Base-by-base conservation (phyloP, 2,329 filamentous ascomycete genomes). In the Immersiporthe knoxdaviesiana region DNA sequence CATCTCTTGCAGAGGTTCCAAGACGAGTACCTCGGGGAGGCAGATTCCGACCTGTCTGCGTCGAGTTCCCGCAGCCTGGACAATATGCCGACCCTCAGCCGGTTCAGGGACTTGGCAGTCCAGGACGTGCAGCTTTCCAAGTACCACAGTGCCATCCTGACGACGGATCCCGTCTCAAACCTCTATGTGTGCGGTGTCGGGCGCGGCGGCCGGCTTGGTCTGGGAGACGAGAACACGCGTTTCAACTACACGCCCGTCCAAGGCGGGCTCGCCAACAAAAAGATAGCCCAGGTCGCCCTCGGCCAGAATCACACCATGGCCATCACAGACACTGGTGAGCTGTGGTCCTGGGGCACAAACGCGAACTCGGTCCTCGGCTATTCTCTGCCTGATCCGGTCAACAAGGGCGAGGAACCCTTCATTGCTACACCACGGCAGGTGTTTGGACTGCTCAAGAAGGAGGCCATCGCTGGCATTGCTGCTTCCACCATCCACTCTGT, bases 291-390 rank as follows among this genome's bases (percentile, higher is more conserved):
- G n/a, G 86, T 97, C 61, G 93, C 94, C 1, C 84, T 99, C 3
- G 96, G 96, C 0, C 93, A 97, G 76, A 96, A 97, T 73, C 96
- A 99, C 77, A 92, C 92, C 3, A 84, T 99, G 77, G 95, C 93
- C 1, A 83, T 98, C 7, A 92, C 92, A 3, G 90, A 90, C n/a
- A 86, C 90, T 66, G 95, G 96, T n/a, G 93, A 97, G 73, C 88
- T 97, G 7, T 97, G 93, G 84, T 96, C 93, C 1, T 99, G 96
- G 96, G 96, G 96, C 10, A 92, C 91, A 73, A 98, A 97, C 75
- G 89, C 86, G 10, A 90, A 88, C 76, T 93, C 91, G 1, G 95
- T 98, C 77, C 85, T 99, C 18, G 96, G 96, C 6, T 98, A 97
- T 77, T 82, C 86, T 24, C 82, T 97, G 21, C 93, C 94, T 11